A percentile compares a stretch with the other conserved stretches of the same genome.
These are phyloP conservation scores for Tricholoma sp. DNA, from an alignment of 768 basidiomycete species.

Conservation along the genomic window DNA sequence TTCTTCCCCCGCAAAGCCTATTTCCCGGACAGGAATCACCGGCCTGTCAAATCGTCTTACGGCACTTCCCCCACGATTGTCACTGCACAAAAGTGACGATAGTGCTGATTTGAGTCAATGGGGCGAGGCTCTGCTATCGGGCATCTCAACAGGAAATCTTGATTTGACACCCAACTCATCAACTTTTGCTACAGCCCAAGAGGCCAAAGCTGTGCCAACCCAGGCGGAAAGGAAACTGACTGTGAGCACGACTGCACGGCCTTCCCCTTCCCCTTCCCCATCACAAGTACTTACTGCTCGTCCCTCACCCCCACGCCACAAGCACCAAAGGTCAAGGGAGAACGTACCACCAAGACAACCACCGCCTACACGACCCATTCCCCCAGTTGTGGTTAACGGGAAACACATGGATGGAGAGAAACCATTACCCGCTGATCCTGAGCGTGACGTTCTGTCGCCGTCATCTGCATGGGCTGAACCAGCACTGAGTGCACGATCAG, in stretches of 20 bases:
- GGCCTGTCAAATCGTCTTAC: slow-evolving; percentile 20
- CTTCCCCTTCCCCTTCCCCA: background rate
- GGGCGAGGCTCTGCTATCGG: slow-evolving; percentile 51
- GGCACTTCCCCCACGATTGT: slow-evolving; percentile 47
- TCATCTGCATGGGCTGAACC: slow-evolving; percentile 17
- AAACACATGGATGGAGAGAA: slow-evolving; percentile 11
- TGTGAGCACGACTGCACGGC: background rate
- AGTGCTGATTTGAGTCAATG: slow-evolving; percentile 44
- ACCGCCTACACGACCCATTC: slow-evolving; percentile 14
- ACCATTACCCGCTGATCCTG: slow-evolving; percentile 7
- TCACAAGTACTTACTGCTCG: background rate
- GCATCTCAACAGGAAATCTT: slow-evolving; percentile 31
- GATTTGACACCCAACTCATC: slow-evolving; percentile 8
- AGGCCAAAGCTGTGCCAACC: slow-evolving; percentile 1
- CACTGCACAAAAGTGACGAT: slow-evolving; percentile 42
- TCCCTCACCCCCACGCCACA: background rate
- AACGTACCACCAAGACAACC: slow-evolving; percentile 3
- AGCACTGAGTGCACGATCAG: slow-evolving; percentile 13
- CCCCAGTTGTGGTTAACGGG: slow-evolving; percentile 22
- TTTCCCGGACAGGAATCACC: slow-evolving; percentile 2
- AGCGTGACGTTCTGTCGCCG: slow-evolving; percentile 1
- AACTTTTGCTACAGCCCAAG: slow-evolving; percentile 12
- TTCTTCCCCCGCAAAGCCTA: background rate
- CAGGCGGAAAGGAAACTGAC: background rate
- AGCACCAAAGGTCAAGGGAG: background rate